phyloP scores from a whole-genome alignment of 2,329 filamentous ascomycete genomes.

The Cercospora zeina region DNA sequence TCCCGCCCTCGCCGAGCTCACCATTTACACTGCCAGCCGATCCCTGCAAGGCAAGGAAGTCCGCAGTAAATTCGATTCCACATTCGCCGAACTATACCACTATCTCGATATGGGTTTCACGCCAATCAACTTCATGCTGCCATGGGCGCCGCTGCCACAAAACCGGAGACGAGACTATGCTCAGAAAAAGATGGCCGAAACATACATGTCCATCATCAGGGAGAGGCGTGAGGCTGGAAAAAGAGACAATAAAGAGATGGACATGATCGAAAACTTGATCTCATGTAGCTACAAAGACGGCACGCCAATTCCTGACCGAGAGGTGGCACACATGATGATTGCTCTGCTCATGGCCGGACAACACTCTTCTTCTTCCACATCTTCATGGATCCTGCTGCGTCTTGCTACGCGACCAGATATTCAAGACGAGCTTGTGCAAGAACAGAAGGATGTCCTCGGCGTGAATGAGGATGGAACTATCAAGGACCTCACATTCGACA shows the following conservation, averaged over 20 bases:
- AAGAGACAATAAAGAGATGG: slow-evolving; percentile 47
- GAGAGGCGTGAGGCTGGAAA: slow-evolving; percentile 60
- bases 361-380: slow-evolving; percentile 82
- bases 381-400: slow-evolving; percentile 80
- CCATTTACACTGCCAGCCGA: slow-evolving; percentile 85
- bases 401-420: slow-evolving; percentile 76
- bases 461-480: slow-evolving; percentile 57
- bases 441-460: slow-evolving; percentile 75
- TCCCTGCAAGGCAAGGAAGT: slow-evolving; percentile 83
- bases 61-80: slow-evolving; percentile 74
- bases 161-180: slow-evolving; percentile 79
- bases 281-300: slow-evolving; percentile 82
- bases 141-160: slow-evolving; percentile 85
- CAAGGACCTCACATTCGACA: slow-evolving; percentile 73
- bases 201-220: slow-evolving; percentile 80
- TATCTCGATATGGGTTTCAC: slow-evolving; percentile 88
- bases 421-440: slow-evolving; percentile 76
- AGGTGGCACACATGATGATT: slow-evolving; percentile 93
- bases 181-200: slow-evolving; percentile 75
- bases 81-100: slow-evolving; percentile 80
- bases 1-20: slow-evolving; percentile 78
- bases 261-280: slow-evolving; percentile 93
- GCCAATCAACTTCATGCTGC: slow-evolving; percentile 85
- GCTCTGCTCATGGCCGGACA: slow-evolving; percentile 89
- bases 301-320: slow-evolving; percentile 72